Base-by-base conservation (phyloP, 192 early-diverging fungal genomes). In the Coemansia sp. region DNA sequence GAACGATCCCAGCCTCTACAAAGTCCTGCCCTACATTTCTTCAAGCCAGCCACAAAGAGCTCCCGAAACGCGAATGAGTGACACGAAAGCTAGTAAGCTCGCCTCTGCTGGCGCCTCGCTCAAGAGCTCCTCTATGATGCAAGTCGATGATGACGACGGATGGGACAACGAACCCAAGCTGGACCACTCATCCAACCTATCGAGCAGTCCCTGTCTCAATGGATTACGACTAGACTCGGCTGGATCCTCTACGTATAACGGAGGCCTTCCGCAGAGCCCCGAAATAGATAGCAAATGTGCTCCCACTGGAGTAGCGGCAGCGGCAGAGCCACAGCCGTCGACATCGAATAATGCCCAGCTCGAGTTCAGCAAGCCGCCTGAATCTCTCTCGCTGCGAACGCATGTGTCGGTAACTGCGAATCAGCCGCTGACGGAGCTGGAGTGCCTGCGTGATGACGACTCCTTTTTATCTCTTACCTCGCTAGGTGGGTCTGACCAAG, bases 1-100 rank as follows among this genome's bases (percentile, higher is more conserved):
- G 12, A 76, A 80, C 41, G 78, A 80, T 18, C 78, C 78, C 33
- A 80, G 78, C 45, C 34, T 80, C 13, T 80, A 80, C 64, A 56
- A 47, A 35, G 12, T 68, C n/a, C 18, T 41, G 23, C 45, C 48
- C 12, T 33, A n/a, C 55, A 57, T 35, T 6, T 35, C 55, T 1
- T 35, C 33, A 5, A 57, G 55, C 33, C 55, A 57, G 55, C 7
- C 55, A 20, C 8, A n/a, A 10, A 31, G 16, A 3, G 13, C 35
- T 11, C 14, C 65, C 0, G 16, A 56, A 3, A 9, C 36, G 5
- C 38, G 16, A 6, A 66, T 39, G 43, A 23, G 45, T 16, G 31
- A 53, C 26, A 36, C 7, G 23, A 14, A n/a, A 6, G 33, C 5
- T n/a, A 10, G 18, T 9, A 25, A 11, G 33, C 18, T 33, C n/a